phyloP scores from a whole-genome alignment of 371 early-diverging fungal species.

The Saksenaea vasiformis region DNA sequence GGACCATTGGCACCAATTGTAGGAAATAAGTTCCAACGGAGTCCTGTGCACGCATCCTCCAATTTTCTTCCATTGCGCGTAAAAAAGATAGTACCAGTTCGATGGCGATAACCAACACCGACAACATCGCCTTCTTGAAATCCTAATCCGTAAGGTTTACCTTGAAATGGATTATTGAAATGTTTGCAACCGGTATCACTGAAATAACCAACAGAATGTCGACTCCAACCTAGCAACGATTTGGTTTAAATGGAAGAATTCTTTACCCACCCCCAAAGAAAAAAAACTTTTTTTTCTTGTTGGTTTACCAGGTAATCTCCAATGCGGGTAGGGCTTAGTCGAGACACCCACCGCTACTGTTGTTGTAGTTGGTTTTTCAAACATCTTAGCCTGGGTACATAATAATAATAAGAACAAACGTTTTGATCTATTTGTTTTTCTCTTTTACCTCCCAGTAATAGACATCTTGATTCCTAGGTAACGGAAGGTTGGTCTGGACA shows the following conservation, averaged over 20 bases:
- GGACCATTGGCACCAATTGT: slow-evolving; percentile 70
- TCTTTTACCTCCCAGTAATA: slow-evolving; percentile 64
- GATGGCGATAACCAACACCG: slow-evolving; percentile 79
- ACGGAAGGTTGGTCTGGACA: slow-evolving; percentile 80
- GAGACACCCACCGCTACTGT: slow-evolving; percentile 66
- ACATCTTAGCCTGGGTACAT: slow-evolving; percentile 66
- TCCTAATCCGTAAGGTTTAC: slow-evolving; percentile 58
- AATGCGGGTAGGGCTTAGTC: slow-evolving; percentile 70
- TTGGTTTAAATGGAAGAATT: neutral
- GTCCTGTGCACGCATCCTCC: slow-evolving; percentile 59
- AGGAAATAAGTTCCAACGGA: slow-evolving; percentile 62
- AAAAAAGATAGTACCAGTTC: slow-evolving; percentile 76
- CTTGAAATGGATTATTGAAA: slow-evolving; percentile 66
- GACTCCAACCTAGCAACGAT: slow-evolving; percentile 61
- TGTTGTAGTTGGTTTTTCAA: slow-evolving; percentile 63
- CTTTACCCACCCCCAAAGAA: neutral
- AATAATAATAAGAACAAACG: no score
- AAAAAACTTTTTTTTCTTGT: neutral
- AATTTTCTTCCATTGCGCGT: slow-evolving; percentile 73
- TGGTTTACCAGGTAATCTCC: slow-evolving; percentile 71
- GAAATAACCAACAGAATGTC: slow-evolving; percentile 73
- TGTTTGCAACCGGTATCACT: slow-evolving; percentile 65
- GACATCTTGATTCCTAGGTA: slow-evolving; percentile 78
- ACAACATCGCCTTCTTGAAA: slow-evolving; percentile 75
- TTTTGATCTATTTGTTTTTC: neutral